Percentiles rank a stretch among this genome's conserved stretches.
Conservation (phyloP, 1,284 basidiomycete genomes). For the Sporisorium graminicola region DNA sequence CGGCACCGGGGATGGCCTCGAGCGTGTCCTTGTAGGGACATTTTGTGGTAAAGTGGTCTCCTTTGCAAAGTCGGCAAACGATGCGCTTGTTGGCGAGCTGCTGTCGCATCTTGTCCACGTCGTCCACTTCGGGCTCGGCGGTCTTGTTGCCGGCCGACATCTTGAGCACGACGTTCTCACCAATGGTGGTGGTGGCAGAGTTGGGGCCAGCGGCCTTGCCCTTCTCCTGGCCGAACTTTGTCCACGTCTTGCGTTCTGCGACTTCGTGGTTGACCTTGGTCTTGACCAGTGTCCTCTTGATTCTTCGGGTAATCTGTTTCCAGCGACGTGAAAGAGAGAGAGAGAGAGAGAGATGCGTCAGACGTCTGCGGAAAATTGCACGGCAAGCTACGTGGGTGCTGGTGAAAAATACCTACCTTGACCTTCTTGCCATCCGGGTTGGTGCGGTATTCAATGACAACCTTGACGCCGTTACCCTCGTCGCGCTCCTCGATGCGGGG, state of each 20-base stretch:
- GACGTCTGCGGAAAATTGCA: neutral
- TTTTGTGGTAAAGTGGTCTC: conserved; percentile 96
- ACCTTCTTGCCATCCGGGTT: conserved; percentile 96
- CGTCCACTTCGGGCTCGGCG: conserved; percentile 78
- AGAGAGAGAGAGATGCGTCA: neutral
- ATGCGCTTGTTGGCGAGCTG: conserved; percentile 84
- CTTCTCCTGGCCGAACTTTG: conserved; percentile 93
- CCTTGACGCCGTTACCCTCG: conserved; percentile 90
- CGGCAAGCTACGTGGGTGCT: conserved; percentile 70
- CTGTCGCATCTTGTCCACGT: conserved; percentile 79
- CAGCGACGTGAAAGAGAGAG: neutral
- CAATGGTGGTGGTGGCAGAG: conserved; percentile 87
- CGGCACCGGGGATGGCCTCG: conserved; percentile 76
- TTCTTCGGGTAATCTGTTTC: conserved; percentile 78
- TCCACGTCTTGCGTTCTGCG: conserved; percentile 91
- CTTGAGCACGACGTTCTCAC: conserved; percentile 88
- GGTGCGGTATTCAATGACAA: conserved; percentile 83
- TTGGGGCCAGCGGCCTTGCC: conserved; percentile 90
- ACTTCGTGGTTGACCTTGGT: conserved; percentile 93
- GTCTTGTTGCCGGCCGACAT: conserved; percentile 78
- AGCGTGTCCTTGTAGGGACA: conserved; percentile 97
- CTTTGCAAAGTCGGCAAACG: conserved; percentile 92
- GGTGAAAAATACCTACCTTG: conserved; percentile 72
- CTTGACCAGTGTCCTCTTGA: conserved; percentile 88
- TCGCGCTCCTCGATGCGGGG: conserved; percentile 74